phyloP scores from a whole-genome alignment of 176 grass and related monocot genomes.

The Hyparrhenia diplandra region DNA sequence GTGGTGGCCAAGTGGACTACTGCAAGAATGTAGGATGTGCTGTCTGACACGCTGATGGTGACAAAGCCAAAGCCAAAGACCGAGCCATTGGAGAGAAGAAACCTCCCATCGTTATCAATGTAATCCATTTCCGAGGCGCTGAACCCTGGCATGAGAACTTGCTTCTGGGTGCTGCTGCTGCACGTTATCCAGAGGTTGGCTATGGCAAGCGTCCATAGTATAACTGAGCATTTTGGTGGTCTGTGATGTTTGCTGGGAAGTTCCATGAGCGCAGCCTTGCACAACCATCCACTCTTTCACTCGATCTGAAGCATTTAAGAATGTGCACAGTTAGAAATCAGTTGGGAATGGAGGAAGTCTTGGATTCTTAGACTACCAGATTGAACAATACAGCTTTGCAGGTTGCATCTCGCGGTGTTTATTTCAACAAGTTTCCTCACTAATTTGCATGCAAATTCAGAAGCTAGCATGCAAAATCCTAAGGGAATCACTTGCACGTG shows the following conservation, averaged over 20 bases:
- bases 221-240: not conserved
- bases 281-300: conserved; percentile 12
- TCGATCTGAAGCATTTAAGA: conserved; percentile 17
- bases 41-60: conserved; percentile 25
- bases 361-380: not conserved
- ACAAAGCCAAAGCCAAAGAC: conserved; percentile 80
- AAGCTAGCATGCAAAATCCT: conserved; percentile 9
- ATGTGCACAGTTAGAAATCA: not conserved
- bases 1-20: conserved; percentile 47
- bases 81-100: conserved; percentile 69
- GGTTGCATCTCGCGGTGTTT: not conserved
- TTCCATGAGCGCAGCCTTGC: conserved; percentile 35
- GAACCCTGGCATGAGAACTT: conserved; percentile 49
- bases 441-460: not conserved
- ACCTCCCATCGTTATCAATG: conserved; percentile 71
- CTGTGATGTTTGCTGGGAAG: not conserved
- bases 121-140: conserved; percentile 65
- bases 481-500: not conserved
- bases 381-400: not conserved
- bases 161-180: conserved; percentile 46
- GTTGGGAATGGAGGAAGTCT: not conserved
- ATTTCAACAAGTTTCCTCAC: not conserved
- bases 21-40: conserved; percentile 56
- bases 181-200: conserved; percentile 36
- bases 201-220: conserved; percentile 26